phyloP scores from a whole-genome alignment of 306 rosid genomes.

The Chamaecrista fasciculata region DNA sequence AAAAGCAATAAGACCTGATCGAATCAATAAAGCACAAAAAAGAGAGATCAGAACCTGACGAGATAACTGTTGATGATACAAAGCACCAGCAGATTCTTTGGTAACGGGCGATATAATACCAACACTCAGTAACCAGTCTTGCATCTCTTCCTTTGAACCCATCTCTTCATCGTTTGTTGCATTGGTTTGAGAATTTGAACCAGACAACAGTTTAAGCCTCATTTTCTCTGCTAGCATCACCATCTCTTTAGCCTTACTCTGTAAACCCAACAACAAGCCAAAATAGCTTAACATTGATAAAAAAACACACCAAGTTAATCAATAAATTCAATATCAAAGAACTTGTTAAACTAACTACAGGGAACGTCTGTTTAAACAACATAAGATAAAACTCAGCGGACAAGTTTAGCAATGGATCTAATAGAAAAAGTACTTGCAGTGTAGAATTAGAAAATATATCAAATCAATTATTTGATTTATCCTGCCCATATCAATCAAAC shows the following conservation, averaged over 20 bases:
- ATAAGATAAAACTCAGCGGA: conserved; percentile 14
- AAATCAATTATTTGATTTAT: conserved; percentile 14
- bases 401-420: not conserved
- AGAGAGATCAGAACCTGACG: conserved; percentile 67
- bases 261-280: conserved; percentile 39
- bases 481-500: not conserved
- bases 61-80: conserved; percentile 91
- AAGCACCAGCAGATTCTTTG: conserved; percentile 95
- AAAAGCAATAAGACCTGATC: not conserved
- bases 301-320: not conserved
- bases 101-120: conserved; percentile 97
- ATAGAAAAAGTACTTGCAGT: not conserved
- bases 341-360: too few relatives aligned
- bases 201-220: conserved; percentile 85
- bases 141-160: conserved; percentile 96
- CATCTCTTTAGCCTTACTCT: conserved; percentile 99
- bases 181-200: conserved; percentile 59
- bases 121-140: conserved; percentile 90
- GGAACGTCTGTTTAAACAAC: conserved; percentile 1
- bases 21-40: not conserved
- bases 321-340: too few relatives aligned
- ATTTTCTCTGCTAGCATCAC: conserved; percentile 96
- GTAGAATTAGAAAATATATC: conserved; percentile 1
- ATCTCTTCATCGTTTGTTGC: conserved; percentile 68
- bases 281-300: conserved; percentile 18